A percentile compares a stretch with the other conserved stretches of the same genome.
phyloP scores from a whole-genome alignment of 805 yeast genomes.

The Metschnikowia henanensis region DNA sequence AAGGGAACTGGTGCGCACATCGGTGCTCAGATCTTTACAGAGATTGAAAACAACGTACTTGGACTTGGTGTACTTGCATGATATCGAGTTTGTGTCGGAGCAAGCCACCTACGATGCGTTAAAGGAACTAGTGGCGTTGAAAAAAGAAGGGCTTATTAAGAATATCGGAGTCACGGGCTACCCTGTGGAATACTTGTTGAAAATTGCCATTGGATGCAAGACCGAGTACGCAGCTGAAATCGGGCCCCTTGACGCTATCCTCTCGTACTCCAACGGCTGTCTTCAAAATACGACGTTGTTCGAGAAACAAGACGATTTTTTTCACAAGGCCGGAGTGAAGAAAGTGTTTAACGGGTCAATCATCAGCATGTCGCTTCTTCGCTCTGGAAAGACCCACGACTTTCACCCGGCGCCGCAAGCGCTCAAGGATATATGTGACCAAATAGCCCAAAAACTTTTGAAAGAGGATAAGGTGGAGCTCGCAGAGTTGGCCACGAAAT shows the following conservation, averaged over 20 bases:
- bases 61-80: conserved; percentile 86
- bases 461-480: conserved; percentile 51
- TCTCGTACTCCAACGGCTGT: conserved; percentile 81
- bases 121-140: conserved; percentile 54
- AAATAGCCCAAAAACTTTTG: conserved; percentile 41
- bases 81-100: conserved; percentile 74
- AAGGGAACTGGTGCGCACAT: conserved; percentile 54
- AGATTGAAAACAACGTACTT: conserved; percentile 68
- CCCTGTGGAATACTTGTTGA: conserved; percentile 68
- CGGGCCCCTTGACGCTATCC: conserved; percentile 69
- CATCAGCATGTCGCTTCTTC: conserved; percentile 80
- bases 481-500: conserved; percentile 81
- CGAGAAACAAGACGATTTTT: conserved; percentile 48
- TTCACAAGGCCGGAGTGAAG: conserved; percentile 52
- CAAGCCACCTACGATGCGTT: conserved; percentile 62
- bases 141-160: conserved; percentile 59
- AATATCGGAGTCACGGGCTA: conserved; percentile 85
- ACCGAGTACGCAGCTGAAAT: conserved; percentile 40
- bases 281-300: conserved; percentile 66
- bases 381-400: conserved; percentile 61
- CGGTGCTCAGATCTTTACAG: conserved; percentile 65
- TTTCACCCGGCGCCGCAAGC: conserved; percentile 79
- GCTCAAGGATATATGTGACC: conserved; percentile 53
- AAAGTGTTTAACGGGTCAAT: conserved; percentile 80
- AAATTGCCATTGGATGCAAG: conserved; percentile 42